Evolutionary conservation across 2,329 filamentous ascomycete genomes (phyloP).

Genomic region (Penicillium sp.): DNA sequence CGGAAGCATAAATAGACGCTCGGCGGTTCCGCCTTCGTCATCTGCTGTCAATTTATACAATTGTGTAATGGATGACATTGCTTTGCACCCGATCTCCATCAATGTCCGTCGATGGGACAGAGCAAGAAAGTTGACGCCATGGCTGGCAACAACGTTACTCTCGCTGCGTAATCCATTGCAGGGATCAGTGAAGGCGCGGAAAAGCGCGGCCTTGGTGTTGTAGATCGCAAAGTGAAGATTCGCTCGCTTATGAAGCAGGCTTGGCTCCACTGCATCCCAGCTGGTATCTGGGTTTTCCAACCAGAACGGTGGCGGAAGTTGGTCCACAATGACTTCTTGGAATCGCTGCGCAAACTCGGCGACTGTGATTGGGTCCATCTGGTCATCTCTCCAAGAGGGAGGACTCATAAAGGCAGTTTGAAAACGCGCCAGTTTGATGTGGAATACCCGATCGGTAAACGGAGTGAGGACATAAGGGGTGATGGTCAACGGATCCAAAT

Average conservation of each 20-base stretch:
- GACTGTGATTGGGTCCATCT: slow-evolving; percentile 6
- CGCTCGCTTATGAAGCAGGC: slow-evolving; percentile 8
- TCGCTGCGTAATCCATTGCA: slow-evolving; percentile 10
- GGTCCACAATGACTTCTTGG: slow-evolving; percentile 14
- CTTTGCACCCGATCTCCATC: slow-evolving; percentile 11
- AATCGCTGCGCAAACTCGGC: slow-evolving; percentile 15
- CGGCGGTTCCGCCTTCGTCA: slow-evolving; percentile 5
- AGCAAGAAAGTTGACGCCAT: slow-evolving; percentile 10
- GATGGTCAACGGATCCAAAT: slow-evolving; percentile 4
- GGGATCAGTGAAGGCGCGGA: slow-evolving; percentile 13
- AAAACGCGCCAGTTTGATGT: slow-evolving; percentile 14
- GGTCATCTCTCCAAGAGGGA: slow-evolving; percentile 14
- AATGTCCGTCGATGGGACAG: slow-evolving; percentile 13
- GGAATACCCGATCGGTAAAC: slow-evolving; percentile 16
- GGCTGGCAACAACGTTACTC: slow-evolving; percentile 1
- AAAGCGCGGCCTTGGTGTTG: slow-evolving; percentile 10
- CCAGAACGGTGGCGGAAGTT: slow-evolving; percentile 9
- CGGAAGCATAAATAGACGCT: slow-evolving; percentile 11
- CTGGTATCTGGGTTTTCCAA: slow-evolving; percentile 9
- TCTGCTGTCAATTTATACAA: slow-evolving; percentile 9
- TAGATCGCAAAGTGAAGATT: slow-evolving; percentile 10
- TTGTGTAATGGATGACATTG: slow-evolving; percentile 7
- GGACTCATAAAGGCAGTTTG: slow-evolving; percentile 16
- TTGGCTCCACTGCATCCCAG: slow-evolving; percentile 9
- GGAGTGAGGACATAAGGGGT: slow-evolving; percentile 13